Evolutionary conservation across 345 rosid genomes (phyloP).

Genomic region (Linum tenue): DNA sequence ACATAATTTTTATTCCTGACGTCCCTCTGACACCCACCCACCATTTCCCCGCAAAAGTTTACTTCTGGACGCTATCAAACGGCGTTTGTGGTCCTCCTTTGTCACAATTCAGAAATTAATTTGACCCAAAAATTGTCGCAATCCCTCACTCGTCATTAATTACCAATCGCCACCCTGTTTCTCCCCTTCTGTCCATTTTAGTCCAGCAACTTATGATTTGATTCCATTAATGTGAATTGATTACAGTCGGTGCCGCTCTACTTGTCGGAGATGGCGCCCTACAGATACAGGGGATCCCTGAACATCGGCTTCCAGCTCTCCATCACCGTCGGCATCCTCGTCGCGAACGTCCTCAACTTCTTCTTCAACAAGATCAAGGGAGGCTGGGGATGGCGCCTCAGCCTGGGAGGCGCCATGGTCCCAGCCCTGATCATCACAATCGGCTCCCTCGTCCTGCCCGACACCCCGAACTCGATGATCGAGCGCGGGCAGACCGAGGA

Average conservation of each 20-base stretch:
- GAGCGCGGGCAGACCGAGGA: constrained; percentile 62
- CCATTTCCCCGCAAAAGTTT: constrained; percentile 1
- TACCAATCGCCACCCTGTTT: not conserved
- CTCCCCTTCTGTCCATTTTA: not conserved
- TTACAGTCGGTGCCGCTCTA: constrained; percentile 91
- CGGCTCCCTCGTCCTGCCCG: constrained; percentile 79
- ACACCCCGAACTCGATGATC: constrained; percentile 92
- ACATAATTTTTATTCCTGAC: constrained; percentile 15
- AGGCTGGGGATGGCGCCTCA: constrained; percentile 93
- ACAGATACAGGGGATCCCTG: constrained; percentile 81
- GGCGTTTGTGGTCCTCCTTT: not conserved
- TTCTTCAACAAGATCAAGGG: constrained; percentile 76
- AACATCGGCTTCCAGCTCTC: constrained; percentile 92
- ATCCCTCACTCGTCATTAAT: not conserved
- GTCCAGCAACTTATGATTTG: not conserved
- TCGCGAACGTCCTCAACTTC: constrained; percentile 72
- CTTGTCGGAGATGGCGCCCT: constrained; percentile 97
- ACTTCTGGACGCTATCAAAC: constrained; percentile 9
- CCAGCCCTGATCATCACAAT: constrained; percentile 81
- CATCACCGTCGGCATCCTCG: constrained; percentile 75
- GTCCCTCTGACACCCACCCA: not conserved
- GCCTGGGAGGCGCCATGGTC: constrained; percentile 92
- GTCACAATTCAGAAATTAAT: no score
- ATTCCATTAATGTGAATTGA: not conserved
- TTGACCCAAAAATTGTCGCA: not conserved